Evolutionary conservation across 2,329 filamentous ascomycete species (phyloP), one percentile per base, ranked within the genome.

Genomic region (Penicillium sp.): DNA sequence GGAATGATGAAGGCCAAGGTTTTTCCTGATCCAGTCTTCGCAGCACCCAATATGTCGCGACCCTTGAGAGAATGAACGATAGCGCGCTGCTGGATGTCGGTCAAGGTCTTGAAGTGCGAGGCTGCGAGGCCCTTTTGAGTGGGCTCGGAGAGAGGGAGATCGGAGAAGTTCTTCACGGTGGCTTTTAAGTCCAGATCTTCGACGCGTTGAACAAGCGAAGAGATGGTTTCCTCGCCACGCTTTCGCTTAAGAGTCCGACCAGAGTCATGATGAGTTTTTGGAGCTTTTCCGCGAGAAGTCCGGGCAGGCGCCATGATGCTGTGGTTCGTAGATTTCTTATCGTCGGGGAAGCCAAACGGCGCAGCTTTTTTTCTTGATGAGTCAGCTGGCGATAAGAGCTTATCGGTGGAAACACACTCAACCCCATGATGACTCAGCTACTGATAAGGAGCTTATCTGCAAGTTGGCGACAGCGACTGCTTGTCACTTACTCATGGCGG

Each of bases 21-120:
- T 78, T 97, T 97, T 67, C 93, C 93, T 68, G 89, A 95, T 47
- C 93, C 93, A 0, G 93, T 97, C 75, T 95, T 96, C 38, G 94
- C 94, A 5, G 94, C 94, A 39, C 92, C 94, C 38, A 99, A 85
- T 38, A 99, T 89, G 70, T 99, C 94, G 53, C 79, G 79, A 52
- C 90, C 89, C 72, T 95, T 89, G 58, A 99, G 81, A 8, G 90
- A 92, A 55, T 91, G 80, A 6, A 90, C 91, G 54, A 99, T 87
- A n/a, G 92, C 91, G 66, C 87, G 87, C 45, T 87, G 82, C 76
- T 99, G 94, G 64, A 99, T 89, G 60, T 96, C 92, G 56, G 94
- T 99, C 61, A 96, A 80, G 45, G 84, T 86, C 66, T 92, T 89
- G 77, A 93, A 99, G 71, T 97, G 91, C 12, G 89, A 91, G 38